These are phyloP conservation scores for Pythium brassicae DNA, from an alignment of 352 stramenopile genomes.

Conservation along the genomic window DNA sequence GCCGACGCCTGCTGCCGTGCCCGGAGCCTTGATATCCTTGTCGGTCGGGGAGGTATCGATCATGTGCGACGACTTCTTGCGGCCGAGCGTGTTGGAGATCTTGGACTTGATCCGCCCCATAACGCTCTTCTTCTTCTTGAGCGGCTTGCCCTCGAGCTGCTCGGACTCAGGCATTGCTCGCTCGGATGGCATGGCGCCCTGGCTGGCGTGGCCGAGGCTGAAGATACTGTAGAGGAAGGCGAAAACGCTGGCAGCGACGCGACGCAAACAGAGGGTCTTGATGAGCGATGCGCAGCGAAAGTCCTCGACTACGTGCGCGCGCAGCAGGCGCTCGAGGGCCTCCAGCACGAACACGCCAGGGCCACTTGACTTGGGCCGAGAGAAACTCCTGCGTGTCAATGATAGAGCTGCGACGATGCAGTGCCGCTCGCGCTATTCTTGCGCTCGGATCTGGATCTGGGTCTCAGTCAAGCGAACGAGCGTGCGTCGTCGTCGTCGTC, in stretches of 20 bases:
- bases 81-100: slow-evolving; percentile 42
- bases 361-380: neutral
- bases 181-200: neutral
- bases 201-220: neutral
- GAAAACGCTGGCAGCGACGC: neutral
- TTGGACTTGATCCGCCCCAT: slow-evolving; percentile 72
- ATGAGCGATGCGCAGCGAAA: slow-evolving; percentile 10
- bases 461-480: too few species aligned
- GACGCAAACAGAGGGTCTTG: neutral
- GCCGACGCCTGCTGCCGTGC: neutral
- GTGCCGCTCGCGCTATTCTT: too few species aligned
- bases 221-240: too few species aligned
- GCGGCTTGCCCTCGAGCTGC: slow-evolving; percentile 14
- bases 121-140: slow-evolving; percentile 57
- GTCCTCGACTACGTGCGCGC: slow-evolving; percentile 6
- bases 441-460: too few species aligned
- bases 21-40: slow-evolving; percentile 20
- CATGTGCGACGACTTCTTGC: slow-evolving; percentile 25
- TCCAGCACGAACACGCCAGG: too few species aligned
- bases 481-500: too few species aligned
- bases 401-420: neutral
- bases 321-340: neutral
- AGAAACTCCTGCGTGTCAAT: neutral
- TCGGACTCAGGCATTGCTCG: slow-evolving; percentile 13
- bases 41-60: slow-evolving; percentile 23